Evolutionary conservation across 2,329 filamentous ascomycete species (phyloP).

Genomic region (Ramularia collo-cygni): DNA sequence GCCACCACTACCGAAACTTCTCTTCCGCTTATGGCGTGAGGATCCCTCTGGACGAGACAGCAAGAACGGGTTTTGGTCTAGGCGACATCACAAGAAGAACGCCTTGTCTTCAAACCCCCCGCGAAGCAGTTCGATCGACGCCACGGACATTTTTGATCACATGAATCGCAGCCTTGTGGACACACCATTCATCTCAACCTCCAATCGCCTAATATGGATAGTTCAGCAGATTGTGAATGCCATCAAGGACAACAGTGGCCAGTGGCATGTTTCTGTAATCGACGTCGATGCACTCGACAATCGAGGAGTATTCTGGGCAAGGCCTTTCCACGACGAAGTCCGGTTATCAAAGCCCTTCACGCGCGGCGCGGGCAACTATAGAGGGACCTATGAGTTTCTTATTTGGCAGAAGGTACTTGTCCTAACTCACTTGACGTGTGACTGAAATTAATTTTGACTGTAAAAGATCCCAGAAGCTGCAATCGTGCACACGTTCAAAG

Average conservation of each 20-base stretch:
- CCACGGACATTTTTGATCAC: neutral
- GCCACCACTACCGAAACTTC: constrained; percentile 6
- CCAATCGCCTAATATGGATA: constrained; percentile 4
- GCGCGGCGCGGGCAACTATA: constrained; percentile 6
- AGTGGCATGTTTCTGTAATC: constrained; percentile 4
- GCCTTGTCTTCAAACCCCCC: constrained; percentile 2
- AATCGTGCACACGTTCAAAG: constrained; percentile 5
- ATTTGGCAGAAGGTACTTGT: constrained; percentile 4
- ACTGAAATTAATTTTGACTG: neutral
- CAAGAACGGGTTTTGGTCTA: constrained; percentile 4
- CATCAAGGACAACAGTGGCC: constrained; percentile 3
- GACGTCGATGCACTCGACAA: constrained; percentile 3
- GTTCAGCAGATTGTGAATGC: constrained; percentile 4
- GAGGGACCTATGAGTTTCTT: constrained; percentile 4
- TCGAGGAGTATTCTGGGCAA: constrained; percentile 3
- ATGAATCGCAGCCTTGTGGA: constrained; percentile 2
- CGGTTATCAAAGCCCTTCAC: constrained; percentile 1
- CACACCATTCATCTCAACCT: constrained; percentile 7
- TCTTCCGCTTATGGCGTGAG: constrained; percentile 9
- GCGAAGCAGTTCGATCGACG: neutral
- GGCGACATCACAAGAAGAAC: constrained; percentile 7
- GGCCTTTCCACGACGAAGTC: constrained; percentile 3
- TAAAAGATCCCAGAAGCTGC: constrained; percentile 8
- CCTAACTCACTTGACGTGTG: neutral
- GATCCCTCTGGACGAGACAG: constrained; percentile 5